phyloP scores from a whole-genome alignment of 78 protist species.

The Dictyostelium capitatum region DNA sequence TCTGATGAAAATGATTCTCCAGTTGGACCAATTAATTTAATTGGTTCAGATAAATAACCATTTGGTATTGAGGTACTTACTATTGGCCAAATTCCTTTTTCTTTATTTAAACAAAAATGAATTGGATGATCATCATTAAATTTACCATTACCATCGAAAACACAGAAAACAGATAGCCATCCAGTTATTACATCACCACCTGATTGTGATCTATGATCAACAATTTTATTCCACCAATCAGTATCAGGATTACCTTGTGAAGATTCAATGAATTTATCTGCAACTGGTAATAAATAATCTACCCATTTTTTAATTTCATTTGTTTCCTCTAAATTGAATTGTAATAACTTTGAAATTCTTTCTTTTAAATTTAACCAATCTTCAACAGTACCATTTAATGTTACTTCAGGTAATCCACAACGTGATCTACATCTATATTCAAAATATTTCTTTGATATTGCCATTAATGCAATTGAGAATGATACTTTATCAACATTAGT shows the following conservation, averaged over 20 bases:
- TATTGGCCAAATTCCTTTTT: background rate
- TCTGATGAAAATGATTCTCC: background rate
- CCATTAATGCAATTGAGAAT: slow-evolving; percentile 54
- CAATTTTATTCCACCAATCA: slow-evolving; percentile 61
- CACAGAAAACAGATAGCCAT: background rate
- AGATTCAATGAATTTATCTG: slow-evolving; percentile 47
- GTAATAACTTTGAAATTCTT: background rate
- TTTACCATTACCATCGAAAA: background rate
- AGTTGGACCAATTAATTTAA: background rate
- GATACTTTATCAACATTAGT: slow-evolving; percentile 24
- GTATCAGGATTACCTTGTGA: slow-evolving; percentile 36
- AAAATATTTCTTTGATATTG: slow-evolving; percentile 62
- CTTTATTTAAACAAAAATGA: background rate
- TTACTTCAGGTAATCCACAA: slow-evolving; percentile 67
- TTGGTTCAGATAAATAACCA: background rate
- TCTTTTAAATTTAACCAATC: slow-evolving; percentile 37
- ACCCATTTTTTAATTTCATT: slow-evolving; percentile 52
- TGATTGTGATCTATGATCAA: slow-evolving; percentile 29
- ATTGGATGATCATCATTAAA: background rate
- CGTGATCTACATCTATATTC: background rate
- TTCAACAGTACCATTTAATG: slow-evolving; percentile 22
- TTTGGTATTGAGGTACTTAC: background rate
- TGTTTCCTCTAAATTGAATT: slow-evolving; percentile 6
- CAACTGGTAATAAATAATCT: slow-evolving; percentile 11
- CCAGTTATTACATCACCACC: slow-evolving; percentile 22